Evolutionary conservation across 208 protist species (phyloP).

Genomic region (Acanthamoeba triangularis): DNA sequence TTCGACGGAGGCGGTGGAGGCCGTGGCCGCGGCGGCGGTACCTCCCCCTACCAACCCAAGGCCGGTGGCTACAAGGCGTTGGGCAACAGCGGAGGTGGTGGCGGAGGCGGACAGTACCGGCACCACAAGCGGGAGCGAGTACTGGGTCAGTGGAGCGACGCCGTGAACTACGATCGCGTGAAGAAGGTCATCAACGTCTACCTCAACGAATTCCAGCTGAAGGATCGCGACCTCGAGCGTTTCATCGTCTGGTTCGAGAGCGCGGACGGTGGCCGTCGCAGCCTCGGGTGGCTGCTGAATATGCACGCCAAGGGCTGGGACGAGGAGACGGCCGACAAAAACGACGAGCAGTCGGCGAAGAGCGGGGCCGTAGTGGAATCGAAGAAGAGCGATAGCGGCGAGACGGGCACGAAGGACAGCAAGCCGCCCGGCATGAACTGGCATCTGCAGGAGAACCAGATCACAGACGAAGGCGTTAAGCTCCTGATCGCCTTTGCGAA

Average conservation of each 20-base stretch:
- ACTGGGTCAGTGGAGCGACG: slow-evolving; percentile 10
- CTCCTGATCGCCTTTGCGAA: not conserved
- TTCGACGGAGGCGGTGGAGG: not conserved
- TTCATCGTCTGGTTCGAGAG: slow-evolving; percentile 47
- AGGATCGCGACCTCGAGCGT: slow-evolving; percentile 28
- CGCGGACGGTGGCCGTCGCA: not conserved
- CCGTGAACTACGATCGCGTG: slow-evolving; percentile 7
- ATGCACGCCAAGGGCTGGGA: slow-evolving; percentile 30
- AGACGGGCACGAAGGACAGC: not conserved
- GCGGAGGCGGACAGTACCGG: not conserved
- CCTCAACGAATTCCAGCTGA: slow-evolving; percentile 39
- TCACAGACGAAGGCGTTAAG: slow-evolving; percentile 27
- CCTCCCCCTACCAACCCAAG: slow-evolving; percentile 9
- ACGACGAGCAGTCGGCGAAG: not conserved
- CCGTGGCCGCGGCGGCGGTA: not conserved
- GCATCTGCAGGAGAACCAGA: slow-evolving; percentile 48
- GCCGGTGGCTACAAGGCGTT: not conserved
- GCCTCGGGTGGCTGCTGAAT: not conserved
- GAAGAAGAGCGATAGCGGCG: not conserved
- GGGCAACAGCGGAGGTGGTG: not conserved
- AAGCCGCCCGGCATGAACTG: slow-evolving; percentile 43
- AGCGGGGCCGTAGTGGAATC: not conserved
- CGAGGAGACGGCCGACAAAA: not conserved
- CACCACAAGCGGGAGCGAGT: not conserved
- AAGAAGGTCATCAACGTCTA: slow-evolving; percentile 31